Conservation (phyloP, 371 early-diverging fungal genomes). For the Rhizopus microsporus region DNA sequence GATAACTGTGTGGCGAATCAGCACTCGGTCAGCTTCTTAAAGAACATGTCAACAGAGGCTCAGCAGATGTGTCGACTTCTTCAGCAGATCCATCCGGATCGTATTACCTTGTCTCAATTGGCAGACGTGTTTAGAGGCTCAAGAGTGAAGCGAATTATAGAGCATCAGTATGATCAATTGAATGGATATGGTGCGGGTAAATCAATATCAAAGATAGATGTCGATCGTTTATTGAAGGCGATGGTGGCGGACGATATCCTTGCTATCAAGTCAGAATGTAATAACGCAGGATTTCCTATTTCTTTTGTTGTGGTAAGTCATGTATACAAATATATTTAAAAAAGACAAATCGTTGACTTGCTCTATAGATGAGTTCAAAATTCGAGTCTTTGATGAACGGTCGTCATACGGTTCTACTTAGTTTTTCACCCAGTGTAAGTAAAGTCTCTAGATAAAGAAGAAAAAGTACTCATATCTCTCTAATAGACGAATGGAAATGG, state of each 20-base stretch:
- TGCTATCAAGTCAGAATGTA: slow-evolving; percentile 4
- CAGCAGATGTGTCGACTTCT: slow-evolving; percentile 54
- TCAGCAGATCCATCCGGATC: slow-evolving; percentile 39
- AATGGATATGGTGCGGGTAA: slow-evolving; percentile 69
- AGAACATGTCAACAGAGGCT: slow-evolving; percentile 65
- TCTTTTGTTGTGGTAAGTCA: slow-evolving; percentile 23
- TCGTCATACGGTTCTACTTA: not conserved
- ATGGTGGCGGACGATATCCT: slow-evolving; percentile 18
- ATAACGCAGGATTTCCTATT: slow-evolving; percentile 20
- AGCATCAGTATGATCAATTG: slow-evolving; percentile 51
- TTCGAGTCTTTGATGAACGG: not conserved
- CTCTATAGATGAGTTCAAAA: not conserved
- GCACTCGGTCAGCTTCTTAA: slow-evolving; percentile 12
- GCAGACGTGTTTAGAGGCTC: slow-evolving; percentile 84
- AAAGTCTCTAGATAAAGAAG: not conserved
- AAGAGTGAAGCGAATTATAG: slow-evolving; percentile 55
- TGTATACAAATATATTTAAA: not conserved
- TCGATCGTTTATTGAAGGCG: slow-evolving; percentile 14
- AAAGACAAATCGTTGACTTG: not conserved
- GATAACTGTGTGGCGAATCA: slow-evolving; percentile 84
- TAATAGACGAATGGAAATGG: too few relatives aligned
- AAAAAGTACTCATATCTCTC: not conserved
- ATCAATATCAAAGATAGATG: slow-evolving; percentile 7
- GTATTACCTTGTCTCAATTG: slow-evolving; percentile 74
- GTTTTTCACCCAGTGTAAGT: not conserved